phyloP scores from a whole-genome alignment of 805 yeast genomes.

The Candida sithepensis region DNA sequence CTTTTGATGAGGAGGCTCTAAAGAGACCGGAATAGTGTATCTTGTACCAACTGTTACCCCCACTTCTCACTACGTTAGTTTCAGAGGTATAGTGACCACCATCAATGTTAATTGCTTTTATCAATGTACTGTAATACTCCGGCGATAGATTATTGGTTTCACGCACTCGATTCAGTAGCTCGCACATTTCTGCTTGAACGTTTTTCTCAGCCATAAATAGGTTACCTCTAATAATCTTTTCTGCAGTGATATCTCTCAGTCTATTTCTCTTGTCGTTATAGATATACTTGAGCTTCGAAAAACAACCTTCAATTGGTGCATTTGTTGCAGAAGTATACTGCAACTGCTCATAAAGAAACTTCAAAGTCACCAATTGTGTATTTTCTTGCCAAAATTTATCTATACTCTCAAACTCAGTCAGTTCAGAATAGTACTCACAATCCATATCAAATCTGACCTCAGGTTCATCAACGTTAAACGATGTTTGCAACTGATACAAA shows the following conservation, averaged over 20 bases:
- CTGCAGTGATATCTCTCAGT: background rate
- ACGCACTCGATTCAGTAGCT: background rate
- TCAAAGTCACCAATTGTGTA: background rate
- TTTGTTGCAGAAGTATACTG: background rate
- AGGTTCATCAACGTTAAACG: background rate
- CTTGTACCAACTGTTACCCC: background rate
- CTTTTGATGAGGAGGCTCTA: background rate
- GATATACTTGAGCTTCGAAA: background rate
- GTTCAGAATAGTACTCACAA: background rate
- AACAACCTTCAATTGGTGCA: background rate
- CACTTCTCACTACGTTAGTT: background rate
- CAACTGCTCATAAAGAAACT: background rate
- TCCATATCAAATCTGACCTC: background rate
- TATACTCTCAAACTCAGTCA: background rate
- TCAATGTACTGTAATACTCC: background rate
- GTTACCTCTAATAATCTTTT: no score
- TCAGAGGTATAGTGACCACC: background rate
- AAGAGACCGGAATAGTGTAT: background rate
- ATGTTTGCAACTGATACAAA: background rate
- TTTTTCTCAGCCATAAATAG: background rate
- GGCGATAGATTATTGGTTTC: background rate
- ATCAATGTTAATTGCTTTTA: background rate
- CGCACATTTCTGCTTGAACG: background rate
- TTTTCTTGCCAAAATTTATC: background rate
- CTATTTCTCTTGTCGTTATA: background rate